phyloP scores from a whole-genome alignment of 768 basidiomycete species.

The Termitomyces sp. region DNA sequence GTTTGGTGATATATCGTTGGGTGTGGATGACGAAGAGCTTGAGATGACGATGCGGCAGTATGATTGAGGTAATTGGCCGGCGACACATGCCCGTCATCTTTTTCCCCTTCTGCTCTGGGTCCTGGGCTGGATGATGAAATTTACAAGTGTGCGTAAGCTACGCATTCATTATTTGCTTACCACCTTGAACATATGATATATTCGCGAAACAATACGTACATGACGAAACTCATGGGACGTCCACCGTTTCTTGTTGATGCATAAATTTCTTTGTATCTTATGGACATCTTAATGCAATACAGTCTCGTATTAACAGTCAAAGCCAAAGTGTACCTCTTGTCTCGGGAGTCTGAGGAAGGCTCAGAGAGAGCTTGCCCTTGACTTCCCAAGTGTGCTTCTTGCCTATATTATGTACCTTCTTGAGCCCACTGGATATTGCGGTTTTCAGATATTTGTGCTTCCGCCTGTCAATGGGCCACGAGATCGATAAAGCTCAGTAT shows the following conservation, averaged over 20 bases:
- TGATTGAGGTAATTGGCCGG: slow-evolving; percentile 7
- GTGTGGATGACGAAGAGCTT: slow-evolving; percentile 17
- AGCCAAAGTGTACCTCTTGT: not conserved
- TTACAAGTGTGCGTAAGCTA: not conserved
- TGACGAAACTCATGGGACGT: not conserved
- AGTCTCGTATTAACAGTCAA: not conserved
- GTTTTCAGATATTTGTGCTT: no score
- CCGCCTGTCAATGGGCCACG: no score
- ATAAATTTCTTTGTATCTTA: not conserved
- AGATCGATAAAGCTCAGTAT: no score
- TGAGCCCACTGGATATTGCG: no score
- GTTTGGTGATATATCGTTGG: slow-evolving; percentile 21
- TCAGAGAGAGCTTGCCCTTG: no score
- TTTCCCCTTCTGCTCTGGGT: not conserved
- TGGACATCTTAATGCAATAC: not conserved
- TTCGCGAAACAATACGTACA: not conserved
- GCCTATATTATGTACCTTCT: no score
- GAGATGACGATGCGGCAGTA: slow-evolving; percentile 22
- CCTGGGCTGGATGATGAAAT: not conserved
- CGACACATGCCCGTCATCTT: not conserved
- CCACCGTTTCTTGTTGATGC: not conserved
- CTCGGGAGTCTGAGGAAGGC: no score
- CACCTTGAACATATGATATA: not conserved
- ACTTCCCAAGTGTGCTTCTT: no score
- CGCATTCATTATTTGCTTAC: not conserved